A percentile compares a stretch with the other conserved stretches of the same genome.
These are phyloP conservation scores for Pythium phragmiticola DNA, from an alignment of 352 stramenopile species.

Conservation along the genomic window DNA sequence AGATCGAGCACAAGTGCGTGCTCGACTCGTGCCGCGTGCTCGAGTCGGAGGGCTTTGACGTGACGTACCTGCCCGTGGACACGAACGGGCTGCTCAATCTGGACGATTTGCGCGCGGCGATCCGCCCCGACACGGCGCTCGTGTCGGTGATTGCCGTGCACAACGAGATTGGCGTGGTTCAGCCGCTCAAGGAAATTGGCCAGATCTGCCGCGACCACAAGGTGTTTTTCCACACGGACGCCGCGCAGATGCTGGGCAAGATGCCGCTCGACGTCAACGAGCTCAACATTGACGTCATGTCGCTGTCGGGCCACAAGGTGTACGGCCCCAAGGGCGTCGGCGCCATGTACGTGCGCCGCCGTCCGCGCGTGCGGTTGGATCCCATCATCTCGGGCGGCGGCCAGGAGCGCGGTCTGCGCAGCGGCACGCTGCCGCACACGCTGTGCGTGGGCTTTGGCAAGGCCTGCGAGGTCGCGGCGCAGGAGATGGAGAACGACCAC, in stretches of 20 bases:
- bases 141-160: slow-evolving; percentile 99
- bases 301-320: slow-evolving; percentile 97
- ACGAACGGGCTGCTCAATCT: slow-evolving; percentile 96
- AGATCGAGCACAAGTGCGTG: slow-evolving; percentile 98
- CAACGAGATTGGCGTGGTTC: slow-evolving; percentile 99
- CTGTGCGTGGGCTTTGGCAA: slow-evolving; percentile 87
- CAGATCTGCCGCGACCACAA: slow-evolving; percentile 90
- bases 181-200: slow-evolving; percentile 97
- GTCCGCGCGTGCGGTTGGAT: slow-evolving; percentile 96
- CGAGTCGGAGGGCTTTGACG: slow-evolving; percentile 96
- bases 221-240: slow-evolving; percentile 99
- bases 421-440: slow-evolving; percentile 82
- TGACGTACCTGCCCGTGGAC: slow-evolving; percentile 95
- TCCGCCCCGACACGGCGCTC: slow-evolving; percentile 95
- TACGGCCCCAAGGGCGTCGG: slow-evolving; percentile 99
- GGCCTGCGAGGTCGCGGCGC: slow-evolving; percentile 90
- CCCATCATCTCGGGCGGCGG: slow-evolving; percentile 97
- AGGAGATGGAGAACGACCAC: slow-evolving; percentile 96
- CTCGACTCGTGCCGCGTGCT: slow-evolving; percentile 97
- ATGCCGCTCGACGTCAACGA: slow-evolving; percentile 98
- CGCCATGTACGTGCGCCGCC: slow-evolving; percentile 96
- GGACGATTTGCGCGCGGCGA: slow-evolving; percentile 91
- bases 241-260: slow-evolving; percentile 98
- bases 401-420: slow-evolving; percentile 96
- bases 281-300: slow-evolving; percentile 99